phyloP scores from a whole-genome alignment of 257 asterid species.

The Gardenia jasminoides region DNA sequence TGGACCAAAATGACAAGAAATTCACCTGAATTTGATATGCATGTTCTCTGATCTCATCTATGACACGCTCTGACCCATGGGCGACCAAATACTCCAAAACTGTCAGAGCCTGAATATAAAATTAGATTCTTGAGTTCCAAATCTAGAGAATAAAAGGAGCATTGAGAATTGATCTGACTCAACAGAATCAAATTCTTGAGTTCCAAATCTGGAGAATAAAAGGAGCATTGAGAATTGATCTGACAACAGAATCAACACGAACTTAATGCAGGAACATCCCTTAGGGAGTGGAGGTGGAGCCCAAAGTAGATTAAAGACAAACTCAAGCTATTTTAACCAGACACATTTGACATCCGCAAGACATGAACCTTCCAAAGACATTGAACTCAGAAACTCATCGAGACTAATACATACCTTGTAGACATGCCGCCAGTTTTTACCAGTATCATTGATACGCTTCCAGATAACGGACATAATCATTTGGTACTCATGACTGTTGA shows the following conservation, averaged over 20 bases:
- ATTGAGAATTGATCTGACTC: neutral
- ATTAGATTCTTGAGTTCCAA: conserved; percentile 15
- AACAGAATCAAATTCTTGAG: neutral
- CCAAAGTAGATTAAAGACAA: neutral
- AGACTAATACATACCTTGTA: conserved; percentile 67
- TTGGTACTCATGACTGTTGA: conserved; percentile 84
- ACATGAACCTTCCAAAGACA: neutral
- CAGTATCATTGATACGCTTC: conserved; percentile 95
- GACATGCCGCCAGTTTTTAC: conserved; percentile 96
- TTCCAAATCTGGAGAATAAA: conserved; percentile 14
- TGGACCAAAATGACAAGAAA: conserved; percentile 24
- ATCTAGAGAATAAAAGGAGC: conserved; percentile 6
- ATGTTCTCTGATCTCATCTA: conserved; percentile 92
- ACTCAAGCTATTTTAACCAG: neutral
- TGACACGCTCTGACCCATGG: conserved; percentile 88
- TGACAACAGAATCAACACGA: neutral
- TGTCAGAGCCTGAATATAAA: conserved; percentile 66
- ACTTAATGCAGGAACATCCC: neutral
- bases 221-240: conserved; percentile 6
- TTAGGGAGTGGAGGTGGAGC: neutral
- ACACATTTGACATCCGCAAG: neutral
- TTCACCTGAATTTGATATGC: conserved; percentile 92
- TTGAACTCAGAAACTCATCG: neutral
- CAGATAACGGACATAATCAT: conserved; percentile 90
- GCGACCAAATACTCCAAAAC: conserved; percentile 95